These are phyloP conservation scores for Xylaria telfairii DNA, from an alignment of 495 filamentous ascomycete genomes.

Conservation along the genomic window DNA sequence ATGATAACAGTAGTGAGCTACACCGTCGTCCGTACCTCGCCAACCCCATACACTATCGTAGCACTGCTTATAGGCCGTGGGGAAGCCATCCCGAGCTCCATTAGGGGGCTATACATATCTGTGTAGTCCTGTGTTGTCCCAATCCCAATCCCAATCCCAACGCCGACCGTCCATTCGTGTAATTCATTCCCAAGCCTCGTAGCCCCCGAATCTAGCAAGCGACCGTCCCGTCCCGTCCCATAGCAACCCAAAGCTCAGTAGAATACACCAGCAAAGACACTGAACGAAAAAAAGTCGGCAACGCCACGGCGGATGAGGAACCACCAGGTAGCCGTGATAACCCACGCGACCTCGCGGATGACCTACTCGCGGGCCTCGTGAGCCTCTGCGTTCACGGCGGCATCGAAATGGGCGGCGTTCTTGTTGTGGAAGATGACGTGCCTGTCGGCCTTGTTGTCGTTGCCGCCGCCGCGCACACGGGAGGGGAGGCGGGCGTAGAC, in stretches of 20 bases:
- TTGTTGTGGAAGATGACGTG: conserved; percentile 34
- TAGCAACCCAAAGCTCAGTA: neutral
- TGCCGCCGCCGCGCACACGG: conserved; percentile 28
- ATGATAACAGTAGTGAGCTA: conserved; percentile 9
- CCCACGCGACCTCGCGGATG: conserved; percentile 33
- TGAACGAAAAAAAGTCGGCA: conserved; percentile 23
- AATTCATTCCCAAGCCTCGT: neutral
- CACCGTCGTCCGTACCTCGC: neutral
- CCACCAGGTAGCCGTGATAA: conserved; percentile 34
- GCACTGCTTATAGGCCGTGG: neutral
- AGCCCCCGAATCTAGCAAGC: neutral
- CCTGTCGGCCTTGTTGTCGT: conserved; percentile 11
- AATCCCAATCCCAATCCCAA: neutral
- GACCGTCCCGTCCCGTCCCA: neutral
- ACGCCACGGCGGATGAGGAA: conserved; percentile 33
- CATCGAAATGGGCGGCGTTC: conserved; percentile 12
- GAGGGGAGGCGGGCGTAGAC: conserved; percentile 43
- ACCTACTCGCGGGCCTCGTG: conserved; percentile 39
- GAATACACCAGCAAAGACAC: conserved; percentile 7
- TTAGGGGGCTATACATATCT: neutral
- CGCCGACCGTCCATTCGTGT: neutral
- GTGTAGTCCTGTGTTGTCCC: neutral
- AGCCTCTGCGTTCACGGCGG: conserved; percentile 32
- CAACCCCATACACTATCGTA: neutral
- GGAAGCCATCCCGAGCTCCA: neutral